phyloP scores from a whole-genome alignment of 495 filamentous ascomycete genomes.

The Xylaria palmicola region DNA sequence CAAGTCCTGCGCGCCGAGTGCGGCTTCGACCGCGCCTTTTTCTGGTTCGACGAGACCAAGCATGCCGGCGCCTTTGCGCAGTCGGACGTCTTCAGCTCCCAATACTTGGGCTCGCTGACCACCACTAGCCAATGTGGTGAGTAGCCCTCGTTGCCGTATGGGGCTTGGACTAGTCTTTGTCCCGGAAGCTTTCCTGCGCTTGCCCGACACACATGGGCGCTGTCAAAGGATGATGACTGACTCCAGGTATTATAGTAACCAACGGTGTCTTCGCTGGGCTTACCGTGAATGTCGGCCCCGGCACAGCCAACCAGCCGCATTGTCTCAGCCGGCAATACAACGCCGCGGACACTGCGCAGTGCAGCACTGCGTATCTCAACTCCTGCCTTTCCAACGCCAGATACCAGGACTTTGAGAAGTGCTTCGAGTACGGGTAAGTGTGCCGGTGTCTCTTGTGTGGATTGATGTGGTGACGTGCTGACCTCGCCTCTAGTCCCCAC shows the following conservation, averaged over 20 bases:
- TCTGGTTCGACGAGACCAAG: slow-evolving; percentile 22
- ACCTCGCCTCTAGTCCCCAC: slow-evolving; percentile 5
- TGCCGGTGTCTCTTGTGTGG: neutral
- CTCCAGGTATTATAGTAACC: slow-evolving; percentile 12
- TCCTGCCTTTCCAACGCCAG: slow-evolving; percentile 12
- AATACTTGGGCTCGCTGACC: slow-evolving; percentile 8
- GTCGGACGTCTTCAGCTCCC: slow-evolving; percentile 10
- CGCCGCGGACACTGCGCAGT: slow-evolving; percentile 20
- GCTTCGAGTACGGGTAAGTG: slow-evolving; percentile 21
- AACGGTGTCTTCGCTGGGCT: slow-evolving; percentile 26
- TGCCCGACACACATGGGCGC: too few species aligned
- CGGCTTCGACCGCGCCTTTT: slow-evolving; percentile 28
- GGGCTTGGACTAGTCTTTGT: neutral
- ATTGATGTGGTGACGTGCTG: neutral
- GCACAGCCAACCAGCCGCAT: slow-evolving; percentile 5
- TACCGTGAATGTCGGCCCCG: slow-evolving; percentile 31
- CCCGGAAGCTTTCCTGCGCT: neutral
- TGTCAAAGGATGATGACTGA: neutral
- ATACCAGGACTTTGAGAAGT: slow-evolving; percentile 18
- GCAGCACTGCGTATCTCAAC: slow-evolving; percentile 25
- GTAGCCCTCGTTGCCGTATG: neutral
- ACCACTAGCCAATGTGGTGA: slow-evolving; percentile 17
- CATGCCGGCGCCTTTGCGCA: slow-evolving; percentile 11
- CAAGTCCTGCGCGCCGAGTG: slow-evolving; percentile 56
- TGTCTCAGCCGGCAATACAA: slow-evolving; percentile 14